Percentiles rank a stretch among this genome's conserved stretches.
Evolutionary conservation across 805 yeast species (phyloP).

Genomic region (Metschnikowia amazonensis): DNA sequence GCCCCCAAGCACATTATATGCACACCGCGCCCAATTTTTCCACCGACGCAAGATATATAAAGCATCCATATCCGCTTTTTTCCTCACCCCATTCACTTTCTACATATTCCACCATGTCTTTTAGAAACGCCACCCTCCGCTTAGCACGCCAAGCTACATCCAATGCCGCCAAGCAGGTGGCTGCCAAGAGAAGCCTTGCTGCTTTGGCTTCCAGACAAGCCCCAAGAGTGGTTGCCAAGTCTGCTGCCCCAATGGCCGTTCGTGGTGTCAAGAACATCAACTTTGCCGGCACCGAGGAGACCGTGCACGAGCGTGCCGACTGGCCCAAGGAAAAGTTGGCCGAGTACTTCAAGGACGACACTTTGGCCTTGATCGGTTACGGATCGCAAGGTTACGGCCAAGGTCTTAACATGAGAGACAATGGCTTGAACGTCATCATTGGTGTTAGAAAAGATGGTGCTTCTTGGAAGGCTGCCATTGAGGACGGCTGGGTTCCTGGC

Average conservation of each 20-base stretch:
- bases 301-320: slow-evolving; percentile 98
- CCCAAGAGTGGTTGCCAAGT: slow-evolving; percentile 27
- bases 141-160: slow-evolving; percentile 46
- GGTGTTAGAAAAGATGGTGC: slow-evolving; percentile 99
- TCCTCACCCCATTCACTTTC: slow-evolving; percentile 5
- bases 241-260: slow-evolving; percentile 48
- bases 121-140: slow-evolving; percentile 43
- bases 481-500: slow-evolving; percentile 99
- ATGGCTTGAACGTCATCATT: slow-evolving; percentile 93
- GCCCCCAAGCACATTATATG: slow-evolving; percentile 2
- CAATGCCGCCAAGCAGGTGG: slow-evolving; percentile 40
- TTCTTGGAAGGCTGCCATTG: slow-evolving; percentile 99
- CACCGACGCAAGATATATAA: slow-evolving; percentile 10
- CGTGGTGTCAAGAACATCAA: slow-evolving; percentile 96
- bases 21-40: slow-evolving; percentile 4
- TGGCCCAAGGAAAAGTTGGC: slow-evolving; percentile 98
- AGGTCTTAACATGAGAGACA: slow-evolving; percentile 98
- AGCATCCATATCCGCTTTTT: slow-evolving; percentile 8
- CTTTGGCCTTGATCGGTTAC: slow-evolving; percentile 96
- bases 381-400: slow-evolving; percentile 99
- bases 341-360: slow-evolving; percentile 96
- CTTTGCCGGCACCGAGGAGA: slow-evolving; percentile 93
- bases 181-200: slow-evolving; percentile 67
- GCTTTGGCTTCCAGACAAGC: slow-evolving; percentile 49
- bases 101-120: slow-evolving; percentile 31